These are phyloP conservation scores for Ophiostoma piceae DNA, from an alignment of 2,329 filamentous ascomycete genomes.

Conservation along the genomic window DNA sequence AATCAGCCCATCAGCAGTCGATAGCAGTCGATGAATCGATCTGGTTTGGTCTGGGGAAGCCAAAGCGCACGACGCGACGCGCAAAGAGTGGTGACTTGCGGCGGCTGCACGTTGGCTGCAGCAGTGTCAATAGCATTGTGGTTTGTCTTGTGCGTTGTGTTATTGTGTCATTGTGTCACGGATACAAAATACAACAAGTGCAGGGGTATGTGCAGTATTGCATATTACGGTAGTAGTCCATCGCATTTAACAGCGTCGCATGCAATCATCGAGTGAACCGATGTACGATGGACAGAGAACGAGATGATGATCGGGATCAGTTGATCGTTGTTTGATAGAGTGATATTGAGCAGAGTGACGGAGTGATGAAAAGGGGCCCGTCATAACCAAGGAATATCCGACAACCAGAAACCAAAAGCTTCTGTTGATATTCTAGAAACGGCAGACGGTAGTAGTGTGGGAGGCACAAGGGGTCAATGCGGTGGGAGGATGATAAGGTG, in stretches of 20 bases:
- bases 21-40: neutral
- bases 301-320: neutral
- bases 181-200: neutral
- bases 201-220: neutral
- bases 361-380: neutral
- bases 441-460: neutral
- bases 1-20: neutral
- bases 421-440: conserved; percentile 12
- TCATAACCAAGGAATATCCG: neutral
- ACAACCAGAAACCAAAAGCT: conserved; percentile 1
- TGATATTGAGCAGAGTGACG: neutral
- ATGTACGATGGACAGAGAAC: neutral
- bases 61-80: neutral
- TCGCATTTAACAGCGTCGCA: neutral
- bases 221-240: neutral
- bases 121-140: neutral
- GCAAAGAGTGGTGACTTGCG: neutral
- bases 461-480: neutral
- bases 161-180: neutral
- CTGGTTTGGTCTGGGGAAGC: neutral
- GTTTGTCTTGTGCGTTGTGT: too few species aligned
- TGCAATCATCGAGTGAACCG: neutral
- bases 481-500: neutral
- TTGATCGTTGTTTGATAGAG: neutral
- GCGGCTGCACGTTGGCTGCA: neutral